phyloP scores from a whole-genome alignment of 1,139 yeast genomes.

The Suhomyces bokatorum region DNA sequence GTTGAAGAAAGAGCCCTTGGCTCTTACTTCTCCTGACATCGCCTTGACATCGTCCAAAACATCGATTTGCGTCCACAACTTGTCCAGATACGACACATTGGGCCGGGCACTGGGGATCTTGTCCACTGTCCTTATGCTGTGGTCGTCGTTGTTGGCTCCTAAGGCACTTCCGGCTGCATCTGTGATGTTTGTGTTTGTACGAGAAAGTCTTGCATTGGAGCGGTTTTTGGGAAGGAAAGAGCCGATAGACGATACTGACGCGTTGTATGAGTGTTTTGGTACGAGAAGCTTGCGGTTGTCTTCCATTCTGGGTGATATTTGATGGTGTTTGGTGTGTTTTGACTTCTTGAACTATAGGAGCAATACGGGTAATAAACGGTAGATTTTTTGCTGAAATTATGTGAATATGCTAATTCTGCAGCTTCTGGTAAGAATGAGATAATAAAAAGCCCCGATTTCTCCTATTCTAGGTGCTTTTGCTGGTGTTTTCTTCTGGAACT shows the following conservation, averaged over 20 bases:
- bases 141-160: conserved; percentile 14
- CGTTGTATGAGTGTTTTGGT: conserved; percentile 16
- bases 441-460: no score
- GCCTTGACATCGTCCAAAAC: conserved; percentile 77
- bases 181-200: conserved; percentile 29
- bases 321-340: background rate
- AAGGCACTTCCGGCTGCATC: conserved; percentile 15
- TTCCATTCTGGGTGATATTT: conserved; percentile 4
- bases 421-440: no score
- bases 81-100: conserved; percentile 62
- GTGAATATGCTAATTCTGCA: no score
- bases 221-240: conserved; percentile 12
- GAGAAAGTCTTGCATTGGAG: conserved; percentile 23
- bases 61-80: conserved; percentile 85
- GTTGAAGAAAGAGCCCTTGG: conserved; percentile 62
- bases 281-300: conserved; percentile 11
- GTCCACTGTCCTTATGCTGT: conserved; percentile 42
- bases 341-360: background rate
- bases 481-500: no score
- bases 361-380: no score
- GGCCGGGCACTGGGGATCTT: conserved; percentile 51
- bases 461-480: no score
- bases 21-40: conserved; percentile 57
- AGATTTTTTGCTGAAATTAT: no score
- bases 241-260: conserved; percentile 13